A percentile compares a stretch with the other conserved stretches of the same genome.
Conservation (phyloP, 176 grass and related monocot genomes). For the Leersia perrieri region DNA sequence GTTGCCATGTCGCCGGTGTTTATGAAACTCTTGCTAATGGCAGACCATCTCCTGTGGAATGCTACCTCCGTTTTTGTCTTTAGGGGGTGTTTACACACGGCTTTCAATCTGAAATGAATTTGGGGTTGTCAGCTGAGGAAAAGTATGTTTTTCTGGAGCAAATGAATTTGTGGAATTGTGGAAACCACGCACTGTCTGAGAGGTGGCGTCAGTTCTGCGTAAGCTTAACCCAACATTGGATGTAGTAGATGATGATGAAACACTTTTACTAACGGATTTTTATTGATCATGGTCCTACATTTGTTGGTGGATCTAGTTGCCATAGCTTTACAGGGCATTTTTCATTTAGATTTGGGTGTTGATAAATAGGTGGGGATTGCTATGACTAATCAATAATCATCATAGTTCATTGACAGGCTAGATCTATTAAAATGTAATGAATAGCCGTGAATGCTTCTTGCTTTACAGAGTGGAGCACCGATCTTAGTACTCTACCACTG, state of each 20-base stretch:
- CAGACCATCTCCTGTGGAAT: too few species aligned
- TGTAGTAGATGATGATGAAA: not conserved
- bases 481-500: too few species aligned
- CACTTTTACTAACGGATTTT: not conserved
- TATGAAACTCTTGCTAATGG: too few species aligned
- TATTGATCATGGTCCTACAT: slow-evolving; percentile 23
- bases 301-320: slow-evolving; percentile 44
- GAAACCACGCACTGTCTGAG: too few species aligned
- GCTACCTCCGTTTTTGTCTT: too few species aligned
- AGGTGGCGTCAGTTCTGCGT: not conserved
- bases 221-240: not conserved
- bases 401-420: slow-evolving; percentile 1
- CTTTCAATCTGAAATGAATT: too few species aligned
- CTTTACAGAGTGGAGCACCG: slow-evolving; percentile 31
- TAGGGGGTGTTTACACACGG: too few species aligned
- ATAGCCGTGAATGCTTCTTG: not conserved
- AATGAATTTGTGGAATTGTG: too few species aligned
- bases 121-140: too few species aligned
- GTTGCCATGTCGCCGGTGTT: too few species aligned
- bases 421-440: slow-evolving; percentile 24
- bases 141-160: too few species aligned
- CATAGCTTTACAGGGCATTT: slow-evolving; percentile 17
- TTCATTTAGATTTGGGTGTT: slow-evolving; percentile 22
- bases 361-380: slow-evolving; percentile 18
- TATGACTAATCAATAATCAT: not conserved